Evolutionary conservation across 2,329 filamentous ascomycete species (phyloP).

Genomic region (Trichoderma hamatum): DNA sequence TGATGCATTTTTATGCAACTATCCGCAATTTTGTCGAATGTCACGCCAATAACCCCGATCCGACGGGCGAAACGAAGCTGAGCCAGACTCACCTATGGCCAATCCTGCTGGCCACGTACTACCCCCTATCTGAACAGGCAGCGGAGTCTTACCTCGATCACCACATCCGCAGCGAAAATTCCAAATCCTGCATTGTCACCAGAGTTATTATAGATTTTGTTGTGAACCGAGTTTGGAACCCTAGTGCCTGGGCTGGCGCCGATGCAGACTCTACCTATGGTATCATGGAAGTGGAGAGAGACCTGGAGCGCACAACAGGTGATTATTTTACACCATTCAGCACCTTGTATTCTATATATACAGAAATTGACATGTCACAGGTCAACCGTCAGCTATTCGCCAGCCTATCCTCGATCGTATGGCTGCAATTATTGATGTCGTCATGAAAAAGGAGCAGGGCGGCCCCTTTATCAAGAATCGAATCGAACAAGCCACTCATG

Average conservation of each 20-base stretch:
- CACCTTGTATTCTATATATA: too few species aligned
- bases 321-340: background rate
- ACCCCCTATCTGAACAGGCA: slow-evolving; percentile 44
- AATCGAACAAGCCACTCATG: slow-evolving; percentile 49
- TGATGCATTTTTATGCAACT: slow-evolving; percentile 43
- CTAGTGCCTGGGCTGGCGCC: slow-evolving; percentile 45
- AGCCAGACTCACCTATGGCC: slow-evolving; percentile 41
- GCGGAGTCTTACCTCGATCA: slow-evolving; percentile 47
- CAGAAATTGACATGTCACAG: slow-evolving; percentile 30
- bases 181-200: slow-evolving; percentile 49
- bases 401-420: slow-evolving; percentile 47
- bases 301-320: slow-evolving; percentile 43
- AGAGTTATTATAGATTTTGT: slow-evolving; percentile 48
- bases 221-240: slow-evolving; percentile 47
- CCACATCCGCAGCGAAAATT: slow-evolving; percentile 45
- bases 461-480: slow-evolving; percentile 38
- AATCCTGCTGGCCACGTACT: slow-evolving; percentile 43
- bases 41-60: slow-evolving; percentile 40
- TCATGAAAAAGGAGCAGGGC: slow-evolving; percentile 42
- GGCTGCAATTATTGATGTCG: slow-evolving; percentile 42
- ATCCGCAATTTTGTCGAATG: slow-evolving; percentile 44
- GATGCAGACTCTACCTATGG: slow-evolving; percentile 41
- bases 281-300: slow-evolving; percentile 43
- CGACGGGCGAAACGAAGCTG: slow-evolving; percentile 36
- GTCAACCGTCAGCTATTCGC: slow-evolving; percentile 41